A percentile compares a stretch with the other conserved stretches of the same genome.
phyloP scores from a whole-genome alignment of 768 basidiomycete species.

The Panaeolus cyanescens region DNA sequence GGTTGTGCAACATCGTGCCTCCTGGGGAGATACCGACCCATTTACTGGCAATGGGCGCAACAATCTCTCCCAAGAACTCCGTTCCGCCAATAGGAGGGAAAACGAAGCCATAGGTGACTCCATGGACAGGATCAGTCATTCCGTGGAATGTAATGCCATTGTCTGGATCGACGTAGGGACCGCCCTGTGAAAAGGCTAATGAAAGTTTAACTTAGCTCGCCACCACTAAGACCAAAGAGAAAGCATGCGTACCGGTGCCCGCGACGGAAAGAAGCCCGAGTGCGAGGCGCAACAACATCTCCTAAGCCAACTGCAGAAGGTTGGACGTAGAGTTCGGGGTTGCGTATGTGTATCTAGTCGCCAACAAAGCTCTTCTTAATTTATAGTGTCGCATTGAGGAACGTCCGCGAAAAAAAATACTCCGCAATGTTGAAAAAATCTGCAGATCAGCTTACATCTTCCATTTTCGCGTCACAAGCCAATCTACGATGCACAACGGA shows the following conservation, averaged over 20 bases:
- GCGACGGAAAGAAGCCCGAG: slow-evolving; percentile 40
- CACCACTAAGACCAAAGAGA: background rate
- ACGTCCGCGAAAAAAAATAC: slow-evolving; percentile 8
- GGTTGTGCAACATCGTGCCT: slow-evolving; percentile 55
- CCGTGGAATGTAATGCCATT: slow-evolving; percentile 59
- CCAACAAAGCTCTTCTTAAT: background rate
- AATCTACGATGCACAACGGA: slow-evolving; percentile 11
- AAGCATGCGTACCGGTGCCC: slow-evolving; percentile 36
- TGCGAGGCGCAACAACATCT: slow-evolving; percentile 34
- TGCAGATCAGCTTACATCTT: background rate
- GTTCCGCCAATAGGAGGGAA: slow-evolving; percentile 50
- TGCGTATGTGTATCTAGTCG: background rate
- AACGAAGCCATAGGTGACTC: slow-evolving; percentile 48
- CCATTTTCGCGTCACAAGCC: slow-evolving; percentile 1
- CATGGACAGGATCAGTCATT: slow-evolving; percentile 40
- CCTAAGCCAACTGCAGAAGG: slow-evolving; percentile 8
- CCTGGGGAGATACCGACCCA: slow-evolving; percentile 60
- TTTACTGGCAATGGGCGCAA: slow-evolving; percentile 52
- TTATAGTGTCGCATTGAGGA: slow-evolving; percentile 4
- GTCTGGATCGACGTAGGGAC: slow-evolving; percentile 49
- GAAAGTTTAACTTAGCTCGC: background rate
- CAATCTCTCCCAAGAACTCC: slow-evolving; percentile 67
- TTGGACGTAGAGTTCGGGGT: background rate
- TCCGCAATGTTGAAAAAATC: background rate
- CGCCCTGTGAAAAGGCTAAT: slow-evolving; percentile 46